Evolutionary conservation across 2,329 filamentous ascomycete genomes (phyloP).

Genomic region (Calonectria pseudoturangicola): DNA sequence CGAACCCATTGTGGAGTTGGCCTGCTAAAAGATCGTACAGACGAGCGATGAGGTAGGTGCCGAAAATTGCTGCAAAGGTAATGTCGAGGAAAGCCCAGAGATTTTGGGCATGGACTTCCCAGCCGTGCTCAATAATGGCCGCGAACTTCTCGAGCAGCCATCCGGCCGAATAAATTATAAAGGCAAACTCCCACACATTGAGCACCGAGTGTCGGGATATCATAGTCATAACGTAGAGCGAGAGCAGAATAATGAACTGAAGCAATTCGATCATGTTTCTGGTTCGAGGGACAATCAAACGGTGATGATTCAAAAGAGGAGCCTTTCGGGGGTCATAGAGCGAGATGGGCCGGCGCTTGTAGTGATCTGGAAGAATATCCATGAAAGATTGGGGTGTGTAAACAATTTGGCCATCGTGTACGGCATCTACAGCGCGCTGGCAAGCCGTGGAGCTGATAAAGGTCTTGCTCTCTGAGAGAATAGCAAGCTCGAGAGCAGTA

Average conservation of each 20-base stretch:
- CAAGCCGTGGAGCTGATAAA: constrained; percentile 80
- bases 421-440: constrained; percentile 81
- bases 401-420: constrained; percentile 80
- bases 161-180: constrained; percentile 78
- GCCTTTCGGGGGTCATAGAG: constrained; percentile 81
- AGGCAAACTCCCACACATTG: constrained; percentile 74
- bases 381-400: constrained; percentile 83
- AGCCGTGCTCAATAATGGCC: constrained; percentile 78
- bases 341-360: constrained; percentile 81
- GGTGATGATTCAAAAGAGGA: constrained; percentile 81
- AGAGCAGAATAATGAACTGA: constrained; percentile 79
- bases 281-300: constrained; percentile 81
- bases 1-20: constrained; percentile 70
- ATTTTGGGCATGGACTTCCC: constrained; percentile 83
- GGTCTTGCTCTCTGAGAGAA: constrained; percentile 81
- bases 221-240: constrained; percentile 80
- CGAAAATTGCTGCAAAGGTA: constrained; percentile 79
- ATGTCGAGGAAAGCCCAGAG: constrained; percentile 85
- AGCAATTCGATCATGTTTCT: constrained; percentile 79
- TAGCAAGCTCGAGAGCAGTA: constrained; percentile 82
- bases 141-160: constrained; percentile 81
- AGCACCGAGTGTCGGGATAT: constrained; percentile 70
- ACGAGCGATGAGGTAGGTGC: constrained; percentile 76
- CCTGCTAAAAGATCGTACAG: constrained; percentile 71
- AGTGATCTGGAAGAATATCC: constrained; percentile 84